Base-by-base conservation (phyloP, 78 protist genomes). In the Speleostelium caveatum region DNA sequence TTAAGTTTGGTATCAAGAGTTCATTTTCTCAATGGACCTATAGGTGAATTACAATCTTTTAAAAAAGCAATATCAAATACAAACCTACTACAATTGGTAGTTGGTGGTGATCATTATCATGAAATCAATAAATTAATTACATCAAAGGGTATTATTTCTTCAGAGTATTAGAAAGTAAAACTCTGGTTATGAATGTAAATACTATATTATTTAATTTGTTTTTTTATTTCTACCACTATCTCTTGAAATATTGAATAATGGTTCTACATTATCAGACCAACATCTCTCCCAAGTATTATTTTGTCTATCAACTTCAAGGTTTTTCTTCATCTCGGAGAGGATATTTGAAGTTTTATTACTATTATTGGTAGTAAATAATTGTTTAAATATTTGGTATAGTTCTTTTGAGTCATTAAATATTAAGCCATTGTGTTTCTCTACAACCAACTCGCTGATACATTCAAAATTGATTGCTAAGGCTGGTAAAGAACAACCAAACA, bases 401-500 rank as follows among this genome's bases (percentile, higher is more conserved):
- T 55, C 59, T 28, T 35, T 4, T 0, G 73, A 59, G 22, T 91
- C 89, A n/a, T 71, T 51, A 3, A 95, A 95, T 10, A 88, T 39
- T 38, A 95, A 19, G 36, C 96, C 96, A 59, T 83, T 83, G 49
- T 39, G 2, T 4, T 75, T 74, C 30, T 38, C 58, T 45, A 72
- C 71, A 28, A 96, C 97, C 55, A 96, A 63, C 21, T 96, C 98
- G 26, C 45, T 55, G 4, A 96, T 65, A 22, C 96, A 93, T 1
- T 28, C 36, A 35, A 78, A 97, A 17, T 80, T 53, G 16, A 94
- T n/a, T 17, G 99, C 99, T 19, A 79, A 85, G 6, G 90, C 98
- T 2, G 99, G 99, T 3, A 98, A 61, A 12, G 92, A 86, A 45
- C 95, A 77, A 24, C 99, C 99, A 76, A 97, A 94, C 98, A 97